Conservation (phyloP, 2,329 filamentous ascomycete genomes). For the Fonsecaea multimorphosa region DNA sequence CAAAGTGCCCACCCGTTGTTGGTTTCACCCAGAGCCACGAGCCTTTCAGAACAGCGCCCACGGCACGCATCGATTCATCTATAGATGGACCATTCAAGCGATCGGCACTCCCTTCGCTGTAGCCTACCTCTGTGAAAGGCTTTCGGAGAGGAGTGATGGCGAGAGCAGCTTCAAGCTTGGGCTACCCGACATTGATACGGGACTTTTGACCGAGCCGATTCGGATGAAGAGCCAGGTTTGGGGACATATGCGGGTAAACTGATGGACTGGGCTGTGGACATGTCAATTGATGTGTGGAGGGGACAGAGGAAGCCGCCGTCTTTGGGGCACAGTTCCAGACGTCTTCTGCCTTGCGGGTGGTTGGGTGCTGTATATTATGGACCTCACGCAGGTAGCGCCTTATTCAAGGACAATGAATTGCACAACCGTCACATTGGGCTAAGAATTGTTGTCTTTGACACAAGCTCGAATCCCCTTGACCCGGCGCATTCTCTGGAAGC, state of each 20-base stretch:
- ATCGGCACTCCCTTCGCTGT: constrained; percentile 29
- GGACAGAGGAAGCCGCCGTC: neutral
- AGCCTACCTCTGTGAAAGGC: constrained; percentile 30
- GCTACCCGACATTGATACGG: constrained; percentile 23
- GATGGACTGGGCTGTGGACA: neutral
- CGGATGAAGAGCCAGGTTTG: constrained; percentile 25
- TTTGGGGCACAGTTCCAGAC: neutral
- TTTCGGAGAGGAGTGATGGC: constrained; percentile 23
- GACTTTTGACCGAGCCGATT: constrained; percentile 26
- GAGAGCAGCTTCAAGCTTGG: constrained; percentile 25
- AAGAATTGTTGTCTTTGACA: neutral
- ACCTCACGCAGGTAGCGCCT: neutral
- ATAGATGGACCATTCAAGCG: constrained; percentile 33
- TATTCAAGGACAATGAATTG: neutral
- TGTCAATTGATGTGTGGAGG: neutral
- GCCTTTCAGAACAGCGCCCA: constrained; percentile 28
- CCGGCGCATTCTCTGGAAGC: neutral
- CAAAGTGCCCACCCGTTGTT: neutral
- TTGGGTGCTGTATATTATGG: neutral
- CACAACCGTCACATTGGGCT: neutral
- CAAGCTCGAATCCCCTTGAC: neutral
- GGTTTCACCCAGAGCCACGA: constrained; percentile 30
- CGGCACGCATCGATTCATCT: constrained; percentile 29
- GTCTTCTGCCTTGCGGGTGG: neutral
- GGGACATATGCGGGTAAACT: constrained; percentile 15